Base-by-base conservation (phyloP, 2,329 filamentous ascomycete genomes). In the Penicillium italicum region DNA sequence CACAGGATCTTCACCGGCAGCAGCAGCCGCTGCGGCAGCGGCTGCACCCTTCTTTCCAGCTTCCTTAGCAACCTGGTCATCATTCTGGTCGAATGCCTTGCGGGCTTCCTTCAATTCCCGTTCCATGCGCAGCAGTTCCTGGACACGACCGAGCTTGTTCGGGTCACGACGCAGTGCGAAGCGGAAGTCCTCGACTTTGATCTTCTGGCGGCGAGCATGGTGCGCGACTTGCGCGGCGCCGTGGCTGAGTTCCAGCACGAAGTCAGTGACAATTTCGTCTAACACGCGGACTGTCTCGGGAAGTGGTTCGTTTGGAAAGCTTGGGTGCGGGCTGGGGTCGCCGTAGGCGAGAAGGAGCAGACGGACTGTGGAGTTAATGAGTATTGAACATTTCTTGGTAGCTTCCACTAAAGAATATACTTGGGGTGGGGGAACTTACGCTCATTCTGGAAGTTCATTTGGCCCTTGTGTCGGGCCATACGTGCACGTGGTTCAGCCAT, bases 141-240 rank as follows among this genome's bases (percentile, higher is more conserved):
- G 86, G 52, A 97, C 91, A 67, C 93, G 86, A 46, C 94, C 94
- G 41, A 97, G 80, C 71, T 96, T 95, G 56, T 84, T 80, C 9
- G 89, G 87, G 68, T 97, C 95, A 61, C 89, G 85, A 31, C 94
- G 85, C 64, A 97, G 84, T 37, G 91, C 91, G 75, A 96, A 99
- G 69, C 95, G 91, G 77, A 99, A 96, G 75, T 99, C 94, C 69
- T 97, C 93, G 68, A 96, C 90, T 74, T 99, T 99, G 76, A 99
- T 91, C 77, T 99, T 99, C 68, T 96, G 90, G 2, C 94, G 89
- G 0, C 91, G 88, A 2, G 89, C 86, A 74, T 96, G 90, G 72
- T 90, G 86, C 0, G 94, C 94, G 50, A 88, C 87, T 42, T 90
- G 85, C 5, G 91, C 90, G 4, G 94, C 93, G 70, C 91, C 88